Conservation (phyloP, 2,329 filamentous ascomycete species). For the Apiospora hydei region DNA sequence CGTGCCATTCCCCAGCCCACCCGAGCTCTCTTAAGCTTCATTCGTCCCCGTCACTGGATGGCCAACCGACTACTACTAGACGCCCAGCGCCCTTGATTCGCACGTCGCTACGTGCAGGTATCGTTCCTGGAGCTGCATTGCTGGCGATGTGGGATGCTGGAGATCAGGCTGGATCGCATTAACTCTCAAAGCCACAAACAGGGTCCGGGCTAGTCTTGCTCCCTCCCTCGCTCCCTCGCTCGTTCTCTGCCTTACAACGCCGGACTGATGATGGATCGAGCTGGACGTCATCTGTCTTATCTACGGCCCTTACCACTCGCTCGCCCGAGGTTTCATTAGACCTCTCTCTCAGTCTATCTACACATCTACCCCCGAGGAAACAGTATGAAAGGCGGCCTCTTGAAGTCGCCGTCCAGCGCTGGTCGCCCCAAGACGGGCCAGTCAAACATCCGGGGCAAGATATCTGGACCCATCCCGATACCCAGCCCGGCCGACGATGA, state of each 20-base stretch:
- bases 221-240: not conserved
- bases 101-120: constrained; percentile 14
- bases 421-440: constrained; percentile 51
- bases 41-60: constrained; percentile 21
- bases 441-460: constrained; percentile 61
- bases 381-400: constrained; percentile 51
- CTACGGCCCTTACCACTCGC: constrained; percentile 26
- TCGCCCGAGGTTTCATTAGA: constrained; percentile 34
- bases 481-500: constrained; percentile 55
- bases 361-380: constrained; percentile 25
- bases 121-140: constrained; percentile 6
- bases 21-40: constrained; percentile 10
- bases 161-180: constrained; percentile 14
- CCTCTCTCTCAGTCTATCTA: constrained; percentile 26
- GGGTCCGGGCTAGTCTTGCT: not conserved
- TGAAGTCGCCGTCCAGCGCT: constrained; percentile 52
- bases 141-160: constrained; percentile 24
- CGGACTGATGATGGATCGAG: constrained; percentile 21
- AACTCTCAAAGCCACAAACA: constrained; percentile 12
- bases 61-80: constrained; percentile 10
- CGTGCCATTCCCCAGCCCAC: constrained; percentile 15
- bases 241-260: not conserved
- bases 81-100: constrained; percentile 21
- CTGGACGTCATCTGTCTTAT: constrained; percentile 23
- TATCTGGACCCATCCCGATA: constrained; percentile 68